phyloP scores from a whole-genome alignment of 805 yeast genomes.

The Jamesozyma rosinii region DNA sequence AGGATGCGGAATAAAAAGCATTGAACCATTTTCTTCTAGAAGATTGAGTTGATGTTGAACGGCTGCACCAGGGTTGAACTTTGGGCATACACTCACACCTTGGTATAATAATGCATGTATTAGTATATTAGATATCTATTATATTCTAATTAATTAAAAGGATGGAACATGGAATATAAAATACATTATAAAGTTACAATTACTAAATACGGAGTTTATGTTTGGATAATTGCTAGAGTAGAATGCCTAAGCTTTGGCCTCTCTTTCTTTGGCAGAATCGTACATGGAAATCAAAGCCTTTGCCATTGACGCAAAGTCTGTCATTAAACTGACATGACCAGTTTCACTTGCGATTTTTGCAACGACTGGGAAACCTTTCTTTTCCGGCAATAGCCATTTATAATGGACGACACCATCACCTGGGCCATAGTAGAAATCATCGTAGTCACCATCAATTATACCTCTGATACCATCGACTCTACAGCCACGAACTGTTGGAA shows the following conservation, averaged over 20 bases:
- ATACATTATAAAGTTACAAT: no score
- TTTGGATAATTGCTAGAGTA: no score
- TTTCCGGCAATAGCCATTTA: conserved; percentile 72
- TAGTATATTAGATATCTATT: no score
- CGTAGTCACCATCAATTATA: conserved; percentile 61
- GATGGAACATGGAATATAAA: no score
- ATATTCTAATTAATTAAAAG: no score
- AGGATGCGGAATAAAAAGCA: neutral
- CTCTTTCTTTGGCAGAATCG: conserved; percentile 40
- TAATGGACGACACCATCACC: conserved; percentile 92
- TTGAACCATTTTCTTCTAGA: no score
- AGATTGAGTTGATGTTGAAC: no score
- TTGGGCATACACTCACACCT: no score
- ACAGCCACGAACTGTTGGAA: conserved; percentile 81
- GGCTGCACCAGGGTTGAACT: no score
- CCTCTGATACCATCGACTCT: conserved; percentile 53
- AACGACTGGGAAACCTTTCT: conserved; percentile 60
- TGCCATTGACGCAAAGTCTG: conserved; percentile 65
- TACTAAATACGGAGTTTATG: no score
- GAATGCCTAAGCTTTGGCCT: neutral
- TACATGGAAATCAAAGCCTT: conserved; percentile 57
- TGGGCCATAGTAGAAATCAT: conserved; percentile 71
- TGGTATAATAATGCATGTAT: no score
- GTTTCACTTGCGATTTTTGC: conserved; percentile 53
- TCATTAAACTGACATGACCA: conserved; percentile 76